A percentile compares a stretch with the other conserved stretches of the same genome.
These are phyloP conservation scores for Volvox carteri DNA, from an alignment of 163 green algal genomes.

Conservation along the genomic window DNA sequence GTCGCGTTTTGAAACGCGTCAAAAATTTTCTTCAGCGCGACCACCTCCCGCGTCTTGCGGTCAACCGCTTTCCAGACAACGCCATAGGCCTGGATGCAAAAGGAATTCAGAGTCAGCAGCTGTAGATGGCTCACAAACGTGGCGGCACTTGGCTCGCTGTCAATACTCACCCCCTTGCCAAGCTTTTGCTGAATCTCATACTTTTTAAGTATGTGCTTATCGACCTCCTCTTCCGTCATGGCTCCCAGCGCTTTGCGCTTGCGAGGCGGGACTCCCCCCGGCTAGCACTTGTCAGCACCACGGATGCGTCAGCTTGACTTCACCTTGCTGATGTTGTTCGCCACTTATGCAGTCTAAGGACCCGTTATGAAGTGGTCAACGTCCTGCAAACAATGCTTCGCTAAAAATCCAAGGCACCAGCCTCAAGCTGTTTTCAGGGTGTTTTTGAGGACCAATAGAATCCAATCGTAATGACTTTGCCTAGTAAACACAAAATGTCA, in stretches of 20 bases:
- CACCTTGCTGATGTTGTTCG: background rate
- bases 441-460: no score
- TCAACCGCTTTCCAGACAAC: conserved; percentile 98
- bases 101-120: background rate
- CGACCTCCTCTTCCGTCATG: conserved; percentile 91
- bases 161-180: conserved; percentile 92
- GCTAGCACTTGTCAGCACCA: background rate
- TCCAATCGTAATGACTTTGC: no score
- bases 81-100: conserved; percentile 91
- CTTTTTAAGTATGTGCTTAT: conserved; percentile 95
- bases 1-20: conserved; percentile 99
- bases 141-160: background rate
- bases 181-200: conserved; percentile 97
- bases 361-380: background rate
- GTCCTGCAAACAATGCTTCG: background rate
- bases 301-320: background rate
- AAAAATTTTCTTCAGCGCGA: conserved; percentile 99
- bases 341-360: background rate
- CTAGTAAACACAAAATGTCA: no score
- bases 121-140: background rate
- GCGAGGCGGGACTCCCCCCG: background rate
- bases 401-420: no score
- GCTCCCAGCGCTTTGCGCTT: background rate
- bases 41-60: conserved; percentile 88
- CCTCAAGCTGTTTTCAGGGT: no score